Conservation (phyloP, 169 alveolate species). For the Cryptosporidium sp. region DNA sequence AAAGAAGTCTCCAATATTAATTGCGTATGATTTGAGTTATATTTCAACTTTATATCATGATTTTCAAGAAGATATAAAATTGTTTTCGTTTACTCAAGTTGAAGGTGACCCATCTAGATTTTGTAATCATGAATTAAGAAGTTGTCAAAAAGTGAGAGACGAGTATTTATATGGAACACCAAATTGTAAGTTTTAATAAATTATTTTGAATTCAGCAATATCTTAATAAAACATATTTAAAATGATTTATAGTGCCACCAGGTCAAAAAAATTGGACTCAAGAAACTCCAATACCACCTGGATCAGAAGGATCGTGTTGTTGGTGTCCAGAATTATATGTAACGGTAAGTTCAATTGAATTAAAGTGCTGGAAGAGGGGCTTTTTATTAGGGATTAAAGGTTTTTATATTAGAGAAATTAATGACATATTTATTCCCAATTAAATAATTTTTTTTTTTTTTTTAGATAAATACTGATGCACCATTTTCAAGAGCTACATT, state of each 20-base stretch:
- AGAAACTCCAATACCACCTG: constrained; percentile 73
- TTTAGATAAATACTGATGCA: constrained; percentile 70
- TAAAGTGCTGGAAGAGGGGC: not conserved
- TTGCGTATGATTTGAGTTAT: constrained; percentile 57
- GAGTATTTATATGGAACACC: constrained; percentile 67
- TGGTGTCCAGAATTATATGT: constrained; percentile 76
- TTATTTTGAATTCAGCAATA: not conserved
- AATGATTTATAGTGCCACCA: constrained; percentile 49
- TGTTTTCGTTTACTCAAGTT: constrained; percentile 67
- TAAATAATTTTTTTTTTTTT: not conserved
- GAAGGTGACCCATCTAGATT: constrained; percentile 58
- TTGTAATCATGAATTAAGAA: constrained; percentile 64
- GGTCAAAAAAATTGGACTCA: constrained; percentile 74
- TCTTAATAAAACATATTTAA: not conserved
- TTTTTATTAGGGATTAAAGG: not conserved
- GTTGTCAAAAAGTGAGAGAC: constrained; percentile 65
- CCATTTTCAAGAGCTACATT: constrained; percentile 76
- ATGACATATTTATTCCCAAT: not conserved
- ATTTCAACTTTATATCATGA: constrained; percentile 67
- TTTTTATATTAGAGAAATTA: not conserved
- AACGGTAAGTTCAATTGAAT: constrained; percentile 24
- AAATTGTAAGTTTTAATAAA: constrained; percentile 45
- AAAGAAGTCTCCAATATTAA: constrained; percentile 60
- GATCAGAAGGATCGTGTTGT: constrained; percentile 71
- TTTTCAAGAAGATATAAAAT: constrained; percentile 57